Conservation (phyloP, 352 stramenopile genomes). For the Phytophthora foliorum region DNA sequence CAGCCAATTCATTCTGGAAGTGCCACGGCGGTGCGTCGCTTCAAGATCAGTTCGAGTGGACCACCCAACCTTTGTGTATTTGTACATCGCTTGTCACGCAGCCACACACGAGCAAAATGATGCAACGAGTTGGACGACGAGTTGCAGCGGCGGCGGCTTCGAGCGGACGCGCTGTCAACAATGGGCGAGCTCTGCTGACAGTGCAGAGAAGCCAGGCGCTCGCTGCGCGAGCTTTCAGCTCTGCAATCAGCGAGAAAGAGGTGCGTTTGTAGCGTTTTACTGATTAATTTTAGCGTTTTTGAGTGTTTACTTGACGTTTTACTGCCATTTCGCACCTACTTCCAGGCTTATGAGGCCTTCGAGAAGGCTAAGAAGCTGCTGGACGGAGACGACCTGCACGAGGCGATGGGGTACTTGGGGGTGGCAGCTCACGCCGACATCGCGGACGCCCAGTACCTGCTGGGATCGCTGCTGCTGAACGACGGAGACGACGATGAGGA, state of each 20-base stretch:
- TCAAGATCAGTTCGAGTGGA: constrained; percentile 15
- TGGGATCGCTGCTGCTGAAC: constrained; percentile 69
- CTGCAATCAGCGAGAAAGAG: constrained; percentile 37
- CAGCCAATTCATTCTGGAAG: constrained; percentile 15
- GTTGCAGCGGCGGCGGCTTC: constrained; percentile 20
- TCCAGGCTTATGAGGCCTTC: constrained; percentile 56
- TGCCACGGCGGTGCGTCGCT: constrained; percentile 7
- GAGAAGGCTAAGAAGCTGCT: constrained; percentile 72
- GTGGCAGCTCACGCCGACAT: constrained; percentile 73
- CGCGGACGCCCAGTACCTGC: constrained; percentile 78
- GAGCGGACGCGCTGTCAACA: background rate
- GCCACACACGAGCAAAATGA: constrained; percentile 33
- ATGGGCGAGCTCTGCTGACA: constrained; percentile 8
- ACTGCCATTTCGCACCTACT: constrained; percentile 2
- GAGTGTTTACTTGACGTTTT: background rate
- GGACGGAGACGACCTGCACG: constrained; percentile 57
- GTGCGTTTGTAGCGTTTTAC: constrained; percentile 29
- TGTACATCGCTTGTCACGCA: constrained; percentile 13
- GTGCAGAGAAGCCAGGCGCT: background rate
- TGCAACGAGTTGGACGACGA: constrained; percentile 30
- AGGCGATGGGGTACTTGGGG: constrained; percentile 70
- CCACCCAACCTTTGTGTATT: constrained; percentile 18
- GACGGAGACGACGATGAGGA: constrained; percentile 55
- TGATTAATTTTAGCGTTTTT: background rate
- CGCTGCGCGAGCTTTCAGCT: constrained; percentile 34